Base-by-base conservation (phyloP, 2,329 filamentous ascomycete species). In the Penicillium vulpinum region DNA sequence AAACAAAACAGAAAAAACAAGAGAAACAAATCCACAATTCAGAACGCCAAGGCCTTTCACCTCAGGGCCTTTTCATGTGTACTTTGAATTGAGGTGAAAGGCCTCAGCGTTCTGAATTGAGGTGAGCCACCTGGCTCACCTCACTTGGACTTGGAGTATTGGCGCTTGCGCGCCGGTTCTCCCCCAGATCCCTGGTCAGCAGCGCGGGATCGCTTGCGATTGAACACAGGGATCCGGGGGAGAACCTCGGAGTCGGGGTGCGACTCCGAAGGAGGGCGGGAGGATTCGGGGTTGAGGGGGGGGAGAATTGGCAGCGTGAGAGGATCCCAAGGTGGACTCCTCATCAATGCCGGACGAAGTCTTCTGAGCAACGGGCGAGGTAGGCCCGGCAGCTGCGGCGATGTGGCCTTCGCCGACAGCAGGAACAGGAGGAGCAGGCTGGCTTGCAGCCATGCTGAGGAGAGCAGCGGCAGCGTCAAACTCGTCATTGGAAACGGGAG, bases 401-500 rank as follows among this genome's bases (percentile, higher is more conserved):
- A 41, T 26, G 41, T 46, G 36, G 22, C 41, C 36, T 15, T 54
- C 58, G 57, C 40, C 40, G 22, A 45, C 31, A 33, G 39, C 15
- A 50, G 39, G 26, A 41, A 11, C 29, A 31, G 29, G 4, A 35
- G 31, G 31, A 35, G 31, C 31, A 35, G 49, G 28, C 38, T 28
- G 38, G 38, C 8, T n/a, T 5, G 9, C 4, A 26, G 62, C 41
- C 18, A 65, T 53, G 36, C 51, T 44, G 13, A 65, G 56, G 26
- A 65, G 61, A 36, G 49, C 16, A 26, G 54, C n/a, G 4, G 61
- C 62, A 26, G 62, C 62, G 18, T 63, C 59, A 18, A 58, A 58
- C 4, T 61, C 47, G 4, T 54, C 40, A 18, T 35, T 48, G 8
- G 53, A 44, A 11, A 51, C 31, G 21, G 46, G 24, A 22, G 40